Evolutionary conservation across 805 yeast species (phyloP).

Genomic region (Saccharomycopsis amapae): DNA sequence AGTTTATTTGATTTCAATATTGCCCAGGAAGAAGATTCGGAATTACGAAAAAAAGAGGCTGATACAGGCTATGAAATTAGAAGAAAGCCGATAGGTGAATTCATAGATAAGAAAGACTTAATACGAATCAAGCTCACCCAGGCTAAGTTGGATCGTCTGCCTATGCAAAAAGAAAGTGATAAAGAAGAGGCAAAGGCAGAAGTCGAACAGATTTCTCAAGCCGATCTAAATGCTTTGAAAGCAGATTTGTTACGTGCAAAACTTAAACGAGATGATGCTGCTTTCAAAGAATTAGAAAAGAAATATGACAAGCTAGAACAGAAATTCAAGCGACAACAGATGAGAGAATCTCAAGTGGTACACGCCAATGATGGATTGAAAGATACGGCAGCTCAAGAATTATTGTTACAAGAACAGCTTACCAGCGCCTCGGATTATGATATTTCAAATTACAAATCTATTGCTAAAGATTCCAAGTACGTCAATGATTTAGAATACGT

Average conservation of each 20-base stretch:
- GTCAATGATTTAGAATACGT: constrained; percentile 36
- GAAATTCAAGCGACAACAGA: not conserved
- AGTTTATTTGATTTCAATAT: constrained; percentile 8
- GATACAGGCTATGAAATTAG: constrained; percentile 7
- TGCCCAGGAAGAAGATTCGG: constrained; percentile 11
- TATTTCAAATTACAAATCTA: constrained; percentile 29
- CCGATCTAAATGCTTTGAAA: constrained; percentile 1
- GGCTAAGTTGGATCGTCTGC: too few relatives aligned
- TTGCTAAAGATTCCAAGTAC: constrained; percentile 33
- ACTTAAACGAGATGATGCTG: not conserved
- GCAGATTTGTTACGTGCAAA: constrained; percentile 4
- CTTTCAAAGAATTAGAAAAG: not conserved
- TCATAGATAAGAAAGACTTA: constrained; percentile 3
- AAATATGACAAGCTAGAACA: not conserved
- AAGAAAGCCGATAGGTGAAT: constrained; percentile 14
- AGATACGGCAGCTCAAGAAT: too few relatives aligned
- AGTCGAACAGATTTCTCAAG: not conserved
- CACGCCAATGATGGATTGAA: not conserved
- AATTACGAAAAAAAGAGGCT: constrained; percentile 4
- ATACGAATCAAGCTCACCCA: not conserved
- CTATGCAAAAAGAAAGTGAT: not conserved
- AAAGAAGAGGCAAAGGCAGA: not conserved
- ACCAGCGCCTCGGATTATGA: constrained; percentile 21
- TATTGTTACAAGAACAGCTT: constrained; percentile 29
- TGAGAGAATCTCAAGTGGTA: not conserved